These are phyloP conservation scores for Baorangia bicolor DNA, from an alignment of 768 basidiomycete species.

Conservation along the genomic window DNA sequence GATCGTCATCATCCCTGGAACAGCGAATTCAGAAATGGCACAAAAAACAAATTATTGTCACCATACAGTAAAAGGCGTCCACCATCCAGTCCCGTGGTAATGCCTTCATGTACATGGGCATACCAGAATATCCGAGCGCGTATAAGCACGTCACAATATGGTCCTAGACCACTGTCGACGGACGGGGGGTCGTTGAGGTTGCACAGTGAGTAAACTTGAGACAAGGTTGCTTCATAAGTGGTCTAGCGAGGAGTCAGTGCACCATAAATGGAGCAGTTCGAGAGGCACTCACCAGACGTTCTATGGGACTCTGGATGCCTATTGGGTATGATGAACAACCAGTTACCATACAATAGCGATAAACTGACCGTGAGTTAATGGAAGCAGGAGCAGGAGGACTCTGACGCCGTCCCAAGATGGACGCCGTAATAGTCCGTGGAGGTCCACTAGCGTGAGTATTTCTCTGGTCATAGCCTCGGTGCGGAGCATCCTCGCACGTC, in stretches of 20 bases:
- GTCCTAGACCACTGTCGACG: constrained; percentile 47
- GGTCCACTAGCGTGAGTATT: constrained; percentile 77
- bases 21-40: constrained; percentile 1
- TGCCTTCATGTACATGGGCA: constrained; percentile 80
- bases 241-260: constrained; percentile 35
- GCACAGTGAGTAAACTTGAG: constrained; percentile 79
- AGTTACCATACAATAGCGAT: neutral
- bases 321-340: constrained; percentile 6
- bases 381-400: constrained; percentile 72
- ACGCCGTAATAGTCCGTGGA: constrained; percentile 71
- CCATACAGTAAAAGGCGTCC: constrained; percentile 78
- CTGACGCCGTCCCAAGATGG: constrained; percentile 89
- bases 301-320: constrained; percentile 31
- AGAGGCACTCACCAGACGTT: constrained; percentile 18
- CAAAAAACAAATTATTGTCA: neutral
- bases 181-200: constrained; percentile 46
- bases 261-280: neutral
- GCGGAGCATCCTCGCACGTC: constrained; percentile 49
- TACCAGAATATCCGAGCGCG: constrained; percentile 90
- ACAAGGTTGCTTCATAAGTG: constrained; percentile 80
- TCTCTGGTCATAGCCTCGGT: constrained; percentile 73
- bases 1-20: constrained; percentile 70
- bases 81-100: constrained; percentile 80
- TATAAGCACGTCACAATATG: constrained; percentile 58
- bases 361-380: constrained; percentile 76